Percentiles rank a stretch among this genome's conserved stretches.
Evolutionary conservation across 2,329 filamentous ascomycete genomes (phyloP).

Genomic region (Ustilaginoidea virens): DNA sequence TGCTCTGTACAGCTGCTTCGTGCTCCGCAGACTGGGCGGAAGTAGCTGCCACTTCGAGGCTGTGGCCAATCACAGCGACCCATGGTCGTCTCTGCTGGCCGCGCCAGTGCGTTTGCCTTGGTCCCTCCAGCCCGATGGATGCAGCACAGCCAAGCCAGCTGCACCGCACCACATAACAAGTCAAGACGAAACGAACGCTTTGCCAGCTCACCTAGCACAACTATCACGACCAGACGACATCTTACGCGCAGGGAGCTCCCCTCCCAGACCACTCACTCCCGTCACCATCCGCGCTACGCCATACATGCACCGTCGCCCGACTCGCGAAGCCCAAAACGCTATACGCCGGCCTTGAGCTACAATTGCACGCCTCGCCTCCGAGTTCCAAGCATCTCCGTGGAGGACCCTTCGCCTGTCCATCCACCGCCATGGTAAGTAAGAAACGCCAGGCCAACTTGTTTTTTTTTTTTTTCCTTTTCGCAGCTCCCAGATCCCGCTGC

Average conservation of each 20-base stretch:
- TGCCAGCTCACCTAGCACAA: too few species aligned
- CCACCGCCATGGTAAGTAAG: constrained; percentile 3
- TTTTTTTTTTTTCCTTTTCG: too few species aligned
- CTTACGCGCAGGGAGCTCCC: constrained; percentile 2
- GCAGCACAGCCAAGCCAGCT: neutral
- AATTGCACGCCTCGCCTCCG: neutral
- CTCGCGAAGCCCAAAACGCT: neutral
- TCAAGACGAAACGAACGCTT: too few species aligned
- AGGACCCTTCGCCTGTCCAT: neutral
- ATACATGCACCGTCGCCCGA: too few species aligned
- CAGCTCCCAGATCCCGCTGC: too few species aligned
- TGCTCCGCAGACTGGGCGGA: too few species aligned
- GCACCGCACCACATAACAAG: constrained; percentile 23
- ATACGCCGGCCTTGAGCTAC: too few species aligned
- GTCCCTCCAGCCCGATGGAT: too few species aligned
- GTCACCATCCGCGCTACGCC: constrained; percentile 5
- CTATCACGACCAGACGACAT: too few species aligned
- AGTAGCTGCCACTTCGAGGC: too few species aligned
- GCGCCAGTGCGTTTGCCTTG: constrained; percentile 13
- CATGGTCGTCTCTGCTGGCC: constrained; percentile 4
- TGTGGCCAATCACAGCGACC: constrained; percentile 5
- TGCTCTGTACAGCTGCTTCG: too few species aligned
- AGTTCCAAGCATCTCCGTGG: neutral
- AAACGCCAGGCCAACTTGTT: too few species aligned
- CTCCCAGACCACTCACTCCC: neutral